Evolutionary conservation across 208 protist genomes (phyloP).

Genomic region (Blastocrithidia nonstop): DNA sequence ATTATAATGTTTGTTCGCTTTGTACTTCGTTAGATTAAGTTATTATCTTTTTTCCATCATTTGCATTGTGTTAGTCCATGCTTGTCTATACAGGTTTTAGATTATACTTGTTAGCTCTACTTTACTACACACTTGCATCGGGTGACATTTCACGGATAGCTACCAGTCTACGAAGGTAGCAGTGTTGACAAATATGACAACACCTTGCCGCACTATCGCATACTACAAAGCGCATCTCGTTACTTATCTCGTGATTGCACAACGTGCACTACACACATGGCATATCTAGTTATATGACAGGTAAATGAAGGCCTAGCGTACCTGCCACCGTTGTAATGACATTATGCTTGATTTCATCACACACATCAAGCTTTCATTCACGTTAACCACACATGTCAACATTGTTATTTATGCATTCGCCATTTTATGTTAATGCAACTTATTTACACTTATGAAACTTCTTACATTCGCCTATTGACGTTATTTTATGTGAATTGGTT

Average conservation of each 20-base stretch:
- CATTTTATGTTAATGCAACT: too few species aligned
- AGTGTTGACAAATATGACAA: slow-evolving; percentile 68
- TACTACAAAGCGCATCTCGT: slow-evolving; percentile 70
- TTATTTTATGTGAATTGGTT: too few species aligned
- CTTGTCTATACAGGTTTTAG: neutral
- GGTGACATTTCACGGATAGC: too few species aligned
- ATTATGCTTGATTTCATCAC: slow-evolving; percentile 20
- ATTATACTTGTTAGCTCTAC: neutral
- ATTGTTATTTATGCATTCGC: too few species aligned
- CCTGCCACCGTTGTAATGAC: slow-evolving; percentile 39
- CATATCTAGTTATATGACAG: slow-evolving; percentile 11
- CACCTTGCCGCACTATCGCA: slow-evolving; percentile 26
- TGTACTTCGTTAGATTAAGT: too few species aligned
- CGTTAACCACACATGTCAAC: slow-evolving; percentile 2
- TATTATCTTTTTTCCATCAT: neutral
- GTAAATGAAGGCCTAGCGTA: slow-evolving; percentile 37
- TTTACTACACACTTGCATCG: too few species aligned
- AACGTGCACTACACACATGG: slow-evolving; percentile 20
- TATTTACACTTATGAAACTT: too few species aligned
- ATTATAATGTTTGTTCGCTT: too few species aligned
- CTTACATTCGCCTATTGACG: too few species aligned
- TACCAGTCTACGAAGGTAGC: slow-evolving; percentile 27
- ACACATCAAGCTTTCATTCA: slow-evolving; percentile 1
- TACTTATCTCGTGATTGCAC: slow-evolving; percentile 30
- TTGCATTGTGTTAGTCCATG: neutral